Conservation (phyloP, 108 stramenopile genomes). For the Licmophora abbreviata region DNA sequence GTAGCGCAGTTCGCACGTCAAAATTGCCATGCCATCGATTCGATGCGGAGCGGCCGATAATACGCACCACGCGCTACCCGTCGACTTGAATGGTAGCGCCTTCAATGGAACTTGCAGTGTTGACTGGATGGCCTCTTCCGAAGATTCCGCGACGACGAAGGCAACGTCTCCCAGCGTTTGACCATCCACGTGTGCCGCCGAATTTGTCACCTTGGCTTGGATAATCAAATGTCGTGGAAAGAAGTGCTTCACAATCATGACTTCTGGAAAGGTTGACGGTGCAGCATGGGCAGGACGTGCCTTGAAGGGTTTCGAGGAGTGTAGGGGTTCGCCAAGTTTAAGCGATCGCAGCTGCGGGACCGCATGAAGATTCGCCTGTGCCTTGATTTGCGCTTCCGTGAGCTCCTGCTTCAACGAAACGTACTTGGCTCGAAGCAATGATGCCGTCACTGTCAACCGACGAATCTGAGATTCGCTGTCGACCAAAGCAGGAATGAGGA, state of each 20-base stretch:
- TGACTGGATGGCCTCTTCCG: constrained; percentile 81
- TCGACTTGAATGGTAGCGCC: constrained; percentile 47
- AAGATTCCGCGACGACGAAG: constrained; percentile 86
- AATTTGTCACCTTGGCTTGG: constrained; percentile 75
- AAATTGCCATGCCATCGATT: constrained; percentile 66
- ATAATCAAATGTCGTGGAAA: constrained; percentile 76
- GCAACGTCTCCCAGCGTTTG: constrained; percentile 62
- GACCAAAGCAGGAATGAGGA: constrained; percentile 78
- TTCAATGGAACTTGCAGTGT: constrained; percentile 59
- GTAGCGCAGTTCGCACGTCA: constrained; percentile 82
- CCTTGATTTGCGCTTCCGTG: constrained; percentile 71
- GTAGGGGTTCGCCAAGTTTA: constrained; percentile 67
- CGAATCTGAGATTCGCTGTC: constrained; percentile 80
- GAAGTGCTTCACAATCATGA: constrained; percentile 78
- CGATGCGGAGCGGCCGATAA: constrained; percentile 63
- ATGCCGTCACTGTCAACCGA: constrained; percentile 64
- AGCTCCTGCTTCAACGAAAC: constrained; percentile 62
- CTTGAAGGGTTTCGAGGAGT: constrained; percentile 69
- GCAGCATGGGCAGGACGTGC: constrained; percentile 55
- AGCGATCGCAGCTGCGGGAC: constrained; percentile 58
- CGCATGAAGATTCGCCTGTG: constrained; percentile 61
- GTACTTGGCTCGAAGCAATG: constrained; percentile 66
- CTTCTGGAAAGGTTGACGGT: constrained; percentile 69
- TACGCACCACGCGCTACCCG: constrained; percentile 78
- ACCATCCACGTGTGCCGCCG: constrained; percentile 16